Conservation (phyloP, 2,329 filamentous ascomycete species). For the Aureobasidium uvarum region DNA sequence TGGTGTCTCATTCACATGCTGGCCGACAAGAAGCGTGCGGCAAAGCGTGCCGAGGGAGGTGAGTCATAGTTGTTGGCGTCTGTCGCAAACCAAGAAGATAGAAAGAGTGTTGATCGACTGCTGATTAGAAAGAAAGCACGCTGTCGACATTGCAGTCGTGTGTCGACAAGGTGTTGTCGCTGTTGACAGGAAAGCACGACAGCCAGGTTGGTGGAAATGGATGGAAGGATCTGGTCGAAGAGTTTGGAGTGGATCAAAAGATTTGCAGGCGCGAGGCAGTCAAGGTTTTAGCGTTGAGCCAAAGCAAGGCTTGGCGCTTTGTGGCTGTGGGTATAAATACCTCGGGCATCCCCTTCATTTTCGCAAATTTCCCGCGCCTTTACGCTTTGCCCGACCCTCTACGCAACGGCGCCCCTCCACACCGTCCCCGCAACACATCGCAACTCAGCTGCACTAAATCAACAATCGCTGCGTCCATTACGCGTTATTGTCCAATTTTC, state of each 20-base stretch:
- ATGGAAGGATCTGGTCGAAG: slow-evolving; percentile 20
- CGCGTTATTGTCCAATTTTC: slow-evolving; percentile 22
- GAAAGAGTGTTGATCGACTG: not conserved
- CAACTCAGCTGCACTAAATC: slow-evolving; percentile 21
- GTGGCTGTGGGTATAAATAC: slow-evolving; percentile 20
- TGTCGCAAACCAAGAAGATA: not conserved
- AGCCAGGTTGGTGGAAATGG: slow-evolving; percentile 24
- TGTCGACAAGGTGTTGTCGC: not conserved
- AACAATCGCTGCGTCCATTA: slow-evolving; percentile 17
- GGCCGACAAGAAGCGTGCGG: slow-evolving; percentile 22
- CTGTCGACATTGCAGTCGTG: not conserved
- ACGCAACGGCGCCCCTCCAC: slow-evolving; percentile 24
- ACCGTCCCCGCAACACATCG: slow-evolving; percentile 22
- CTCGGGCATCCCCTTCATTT: slow-evolving; percentile 8
- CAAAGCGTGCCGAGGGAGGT: slow-evolving; percentile 10
- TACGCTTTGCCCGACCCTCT: slow-evolving; percentile 19
- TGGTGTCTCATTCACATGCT: slow-evolving; percentile 23
- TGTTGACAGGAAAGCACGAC: not conserved
- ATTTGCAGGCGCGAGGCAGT: slow-evolving; percentile 24
- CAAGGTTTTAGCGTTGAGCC: slow-evolving; percentile 20
- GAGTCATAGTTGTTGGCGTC: slow-evolving; percentile 19
- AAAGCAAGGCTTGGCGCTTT: slow-evolving; percentile 1
- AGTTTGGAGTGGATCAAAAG: slow-evolving; percentile 5
- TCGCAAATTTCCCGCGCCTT: slow-evolving; percentile 23
- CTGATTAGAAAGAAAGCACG: no score